These are phyloP conservation scores for Penicillium steckii DNA, from an alignment of 495 filamentous ascomycete species.

Conservation along the genomic window DNA sequence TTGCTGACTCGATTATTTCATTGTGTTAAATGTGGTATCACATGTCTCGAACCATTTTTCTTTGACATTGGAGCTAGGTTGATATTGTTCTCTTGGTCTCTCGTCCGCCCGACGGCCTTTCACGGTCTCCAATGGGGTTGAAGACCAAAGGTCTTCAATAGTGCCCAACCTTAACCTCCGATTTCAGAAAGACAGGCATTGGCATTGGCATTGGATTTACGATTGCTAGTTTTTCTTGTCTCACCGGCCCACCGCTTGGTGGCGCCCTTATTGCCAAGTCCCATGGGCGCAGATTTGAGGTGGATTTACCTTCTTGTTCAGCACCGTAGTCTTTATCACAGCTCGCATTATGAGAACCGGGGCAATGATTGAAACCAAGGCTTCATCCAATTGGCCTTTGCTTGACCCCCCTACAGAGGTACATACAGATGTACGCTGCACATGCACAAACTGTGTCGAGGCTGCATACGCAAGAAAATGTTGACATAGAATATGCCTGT, in stretches of 20 bases:
- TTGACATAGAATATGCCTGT: too few relatives aligned
- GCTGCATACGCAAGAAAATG: too few relatives aligned
- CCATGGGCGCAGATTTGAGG: constrained; percentile 50
- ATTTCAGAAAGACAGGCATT: constrained; percentile 61
- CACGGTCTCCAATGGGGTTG: constrained; percentile 58
- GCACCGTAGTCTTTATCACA: not conserved
- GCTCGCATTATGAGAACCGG: not conserved
- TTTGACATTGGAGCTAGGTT: too few relatives aligned
- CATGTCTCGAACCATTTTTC: too few relatives aligned
- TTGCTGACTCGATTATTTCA: too few relatives aligned
- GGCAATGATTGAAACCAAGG: not conserved
- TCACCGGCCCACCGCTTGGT: constrained; percentile 69
- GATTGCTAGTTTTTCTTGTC: constrained; percentile 60
- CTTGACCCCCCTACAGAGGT: not conserved
- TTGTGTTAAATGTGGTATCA: too few relatives aligned
- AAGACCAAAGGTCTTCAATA: constrained; percentile 57
- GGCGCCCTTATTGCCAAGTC: constrained; percentile 50
- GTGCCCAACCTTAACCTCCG: constrained; percentile 53
- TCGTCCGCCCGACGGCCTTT: too few relatives aligned
- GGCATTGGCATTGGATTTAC: constrained; percentile 73
- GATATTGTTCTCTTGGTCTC: too few relatives aligned
- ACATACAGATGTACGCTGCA: not conserved
- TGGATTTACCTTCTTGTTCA: not conserved
- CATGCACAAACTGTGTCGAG: too few relatives aligned
- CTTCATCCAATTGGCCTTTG: not conserved